phyloP scores from a whole-genome alignment of 148 eudicot genomes.

The Tetragonia tetragonoides region DNA sequence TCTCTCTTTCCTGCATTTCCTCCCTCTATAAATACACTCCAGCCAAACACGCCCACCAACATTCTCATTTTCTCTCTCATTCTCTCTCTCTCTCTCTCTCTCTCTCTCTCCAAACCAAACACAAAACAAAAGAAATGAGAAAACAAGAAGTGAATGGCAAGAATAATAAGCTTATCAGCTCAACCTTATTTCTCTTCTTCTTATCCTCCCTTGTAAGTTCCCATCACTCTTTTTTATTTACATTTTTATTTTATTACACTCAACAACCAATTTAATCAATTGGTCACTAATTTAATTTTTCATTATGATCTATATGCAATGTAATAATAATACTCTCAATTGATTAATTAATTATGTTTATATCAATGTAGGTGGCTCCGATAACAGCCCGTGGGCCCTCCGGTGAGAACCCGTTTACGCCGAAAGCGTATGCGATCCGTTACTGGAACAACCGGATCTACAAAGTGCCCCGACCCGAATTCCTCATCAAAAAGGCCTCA shows the following conservation, averaged over 20 bases:
- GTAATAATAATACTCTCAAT: no score
- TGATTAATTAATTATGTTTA: background rate
- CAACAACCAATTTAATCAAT: no score
- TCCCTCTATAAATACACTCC: slow-evolving; percentile 39
- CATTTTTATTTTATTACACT: background rate
- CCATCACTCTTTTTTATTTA: background rate
- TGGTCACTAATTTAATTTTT: no score
- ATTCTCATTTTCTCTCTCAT: slow-evolving; percentile 16
- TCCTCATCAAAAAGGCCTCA: slow-evolving; percentile 60
- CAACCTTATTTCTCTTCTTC: slow-evolving; percentile 28
- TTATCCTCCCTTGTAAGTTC: slow-evolving; percentile 43
- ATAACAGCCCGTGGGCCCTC: background rate
- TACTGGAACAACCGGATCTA: slow-evolving; percentile 86
- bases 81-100: slow-evolving; percentile 9
- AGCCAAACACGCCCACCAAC: slow-evolving; percentile 42
- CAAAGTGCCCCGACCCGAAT: slow-evolving; percentile 59
- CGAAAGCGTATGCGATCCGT: slow-evolving; percentile 53
- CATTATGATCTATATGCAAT: no score
- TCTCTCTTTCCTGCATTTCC: background rate
- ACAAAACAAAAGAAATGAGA: slow-evolving; percentile 22
- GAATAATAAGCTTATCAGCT: slow-evolving; percentile 35
- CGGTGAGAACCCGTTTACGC: slow-evolving; percentile 61
- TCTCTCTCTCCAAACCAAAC: background rate
- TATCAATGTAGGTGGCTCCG: slow-evolving; percentile 28
- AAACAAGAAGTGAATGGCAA: slow-evolving; percentile 1